Percentiles rank a stretch among this genome's conserved stretches.
These are phyloP conservation scores for Candida tropicalis DNA, from an alignment of 1,139 yeast genomes.

Conservation along the genomic window DNA sequence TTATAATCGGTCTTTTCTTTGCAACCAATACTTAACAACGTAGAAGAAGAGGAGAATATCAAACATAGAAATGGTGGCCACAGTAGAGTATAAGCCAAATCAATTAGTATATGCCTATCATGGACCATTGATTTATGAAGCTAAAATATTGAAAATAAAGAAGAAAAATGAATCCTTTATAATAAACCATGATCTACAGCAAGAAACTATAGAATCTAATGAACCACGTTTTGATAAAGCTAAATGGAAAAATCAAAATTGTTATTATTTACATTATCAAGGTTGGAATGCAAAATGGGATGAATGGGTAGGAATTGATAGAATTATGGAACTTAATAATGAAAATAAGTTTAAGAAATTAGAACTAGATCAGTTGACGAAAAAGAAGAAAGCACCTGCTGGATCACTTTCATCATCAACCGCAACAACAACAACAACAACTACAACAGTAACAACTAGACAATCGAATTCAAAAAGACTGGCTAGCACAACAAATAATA, in stretches of 20 bases:
- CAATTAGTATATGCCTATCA: constrained; percentile 78
- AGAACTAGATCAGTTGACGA: constrained; percentile 53
- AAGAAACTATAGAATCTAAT: constrained; percentile 16
- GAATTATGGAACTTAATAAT: constrained; percentile 69
- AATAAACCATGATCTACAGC: constrained; percentile 14
- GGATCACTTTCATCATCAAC: constrained; percentile 4
- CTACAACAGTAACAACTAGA: not conserved
- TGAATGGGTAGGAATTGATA: constrained; percentile 82
- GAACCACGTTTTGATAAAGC: constrained; percentile 13
- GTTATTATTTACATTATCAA: constrained; percentile 79
- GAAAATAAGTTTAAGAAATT: constrained; percentile 73
- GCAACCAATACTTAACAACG: not conserved
- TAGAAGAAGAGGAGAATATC: not conserved
- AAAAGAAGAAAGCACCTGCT: constrained; percentile 18
- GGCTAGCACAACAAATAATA: not conserved
- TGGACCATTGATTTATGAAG: constrained; percentile 90
- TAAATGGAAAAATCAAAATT: constrained; percentile 15
- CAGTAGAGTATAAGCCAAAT: constrained; percentile 29
- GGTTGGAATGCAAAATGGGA: constrained; percentile 98
- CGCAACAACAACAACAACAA: constrained; percentile 1
- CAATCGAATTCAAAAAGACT: not conserved
- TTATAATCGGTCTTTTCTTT: too few species aligned
- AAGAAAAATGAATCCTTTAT: constrained; percentile 44
- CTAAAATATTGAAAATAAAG: constrained; percentile 70
- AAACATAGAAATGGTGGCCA: constrained; percentile 6